phyloP scores from a whole-genome alignment of 805 yeast species.

The Saccharomycopsis sp. region DNA sequence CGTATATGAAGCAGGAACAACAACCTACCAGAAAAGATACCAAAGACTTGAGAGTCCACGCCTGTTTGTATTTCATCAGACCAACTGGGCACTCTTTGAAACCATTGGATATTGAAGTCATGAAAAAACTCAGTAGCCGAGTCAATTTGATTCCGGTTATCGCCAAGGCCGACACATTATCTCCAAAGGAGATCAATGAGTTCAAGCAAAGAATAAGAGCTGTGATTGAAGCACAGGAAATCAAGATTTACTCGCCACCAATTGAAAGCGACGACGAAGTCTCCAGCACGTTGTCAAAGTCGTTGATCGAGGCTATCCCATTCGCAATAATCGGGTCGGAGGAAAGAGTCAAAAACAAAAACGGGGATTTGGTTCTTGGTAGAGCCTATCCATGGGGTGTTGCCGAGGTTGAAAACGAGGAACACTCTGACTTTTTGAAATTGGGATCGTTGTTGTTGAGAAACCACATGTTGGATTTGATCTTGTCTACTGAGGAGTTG shows the following conservation, averaged over 20 bases:
- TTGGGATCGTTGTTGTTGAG: conserved; percentile 72
- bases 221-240: conserved; percentile 77
- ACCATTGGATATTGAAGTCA: conserved; percentile 81
- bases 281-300: conserved; percentile 73
- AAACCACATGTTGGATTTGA: conserved; percentile 76
- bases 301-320: conserved; percentile 78
- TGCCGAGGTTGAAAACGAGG: conserved; percentile 81
- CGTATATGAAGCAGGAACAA: conserved; percentile 86
- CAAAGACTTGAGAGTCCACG: conserved; percentile 85
- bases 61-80: conserved; percentile 85
- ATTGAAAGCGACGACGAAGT: conserved; percentile 69
- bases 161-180: conserved; percentile 81
- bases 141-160: conserved; percentile 86
- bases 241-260: conserved; percentile 79
- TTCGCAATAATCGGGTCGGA: conserved; percentile 79
- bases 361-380: conserved; percentile 65
- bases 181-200: conserved; percentile 58
- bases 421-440: conserved; percentile 79
- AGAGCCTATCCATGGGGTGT: conserved; percentile 89
- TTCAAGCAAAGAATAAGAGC: conserved; percentile 75
- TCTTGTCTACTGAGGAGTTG: conserved; percentile 69
- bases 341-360: conserved; percentile 54
- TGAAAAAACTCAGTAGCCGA: conserved; percentile 74
- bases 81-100: conserved; percentile 94
- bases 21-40: conserved; percentile 67